These are phyloP conservation scores for Pyrenochaeta sp. DNA, from an alignment of 2,329 filamentous ascomycete genomes.

Conservation along the genomic window DNA sequence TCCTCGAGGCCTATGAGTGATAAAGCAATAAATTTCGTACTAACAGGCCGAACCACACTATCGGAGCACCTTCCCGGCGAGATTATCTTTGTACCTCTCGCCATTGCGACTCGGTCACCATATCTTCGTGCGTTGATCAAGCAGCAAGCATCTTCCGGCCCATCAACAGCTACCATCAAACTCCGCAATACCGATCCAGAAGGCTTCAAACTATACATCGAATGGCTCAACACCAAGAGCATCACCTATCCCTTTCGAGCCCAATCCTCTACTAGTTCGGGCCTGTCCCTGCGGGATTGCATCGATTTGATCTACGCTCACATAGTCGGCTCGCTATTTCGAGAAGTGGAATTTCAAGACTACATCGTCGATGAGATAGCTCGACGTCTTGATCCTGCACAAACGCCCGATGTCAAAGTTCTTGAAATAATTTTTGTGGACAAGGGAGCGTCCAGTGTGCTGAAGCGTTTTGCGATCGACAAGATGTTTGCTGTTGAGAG, in stretches of 20 bases:
- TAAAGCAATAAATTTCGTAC: slow-evolving; percentile 12
- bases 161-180: neutral
- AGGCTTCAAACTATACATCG: slow-evolving; percentile 23
- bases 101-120: slow-evolving; percentile 9
- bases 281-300: slow-evolving; percentile 12
- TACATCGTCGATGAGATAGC: slow-evolving; percentile 18
- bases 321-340: slow-evolving; percentile 18
- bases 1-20: neutral
- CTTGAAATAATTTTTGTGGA: slow-evolving; percentile 16
- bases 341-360: slow-evolving; percentile 21
- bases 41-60: slow-evolving; percentile 14
- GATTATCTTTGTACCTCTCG: slow-evolving; percentile 5
- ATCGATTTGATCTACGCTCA: slow-evolving; percentile 28
- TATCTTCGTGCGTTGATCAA: slow-evolving; percentile 14
- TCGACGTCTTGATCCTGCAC: slow-evolving; percentile 3
- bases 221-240: slow-evolving; percentile 12
- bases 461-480: slow-evolving; percentile 13
- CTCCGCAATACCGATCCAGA: slow-evolving; percentile 16
- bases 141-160: neutral
- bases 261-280: neutral
- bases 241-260: neutral
- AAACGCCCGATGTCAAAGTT: slow-evolving; percentile 12
- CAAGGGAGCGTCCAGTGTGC: neutral
- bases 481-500: slow-evolving; percentile 20
- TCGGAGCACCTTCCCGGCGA: slow-evolving; percentile 15